A percentile compares a stretch with the other conserved stretches of the same genome.
Conservation (phyloP, 805 yeast genomes). For the Jamesozyma piceae region DNA sequence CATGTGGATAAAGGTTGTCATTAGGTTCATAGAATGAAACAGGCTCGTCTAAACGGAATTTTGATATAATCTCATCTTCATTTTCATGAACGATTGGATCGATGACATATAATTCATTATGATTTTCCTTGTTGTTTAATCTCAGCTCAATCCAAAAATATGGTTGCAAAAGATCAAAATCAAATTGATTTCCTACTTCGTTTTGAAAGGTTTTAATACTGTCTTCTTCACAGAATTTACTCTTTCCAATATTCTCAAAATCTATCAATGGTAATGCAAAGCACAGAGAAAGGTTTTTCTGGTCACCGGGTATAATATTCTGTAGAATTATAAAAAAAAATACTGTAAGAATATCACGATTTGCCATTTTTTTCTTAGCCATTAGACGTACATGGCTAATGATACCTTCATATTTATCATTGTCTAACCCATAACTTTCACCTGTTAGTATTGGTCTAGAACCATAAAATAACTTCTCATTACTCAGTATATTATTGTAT, state of each 20-base stretch:
- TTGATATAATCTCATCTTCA: slow-evolving; percentile 10
- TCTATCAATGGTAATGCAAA: slow-evolving; percentile 20
- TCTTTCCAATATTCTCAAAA: slow-evolving; percentile 5
- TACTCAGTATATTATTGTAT: slow-evolving; percentile 5
- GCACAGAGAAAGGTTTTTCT: slow-evolving; percentile 9
- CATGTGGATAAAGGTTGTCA: slow-evolving; percentile 1
- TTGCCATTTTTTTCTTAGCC: slow-evolving; percentile 18
- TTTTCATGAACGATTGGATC: slow-evolving; percentile 20
- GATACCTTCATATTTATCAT: not conserved
- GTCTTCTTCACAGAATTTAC: not conserved
- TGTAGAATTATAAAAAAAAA: slow-evolving; percentile 18
- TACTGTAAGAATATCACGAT: slow-evolving; percentile 16
- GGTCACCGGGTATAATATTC: slow-evolving; percentile 8
- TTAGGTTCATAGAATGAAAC: slow-evolving; percentile 8
- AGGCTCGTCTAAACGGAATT: slow-evolving; percentile 6
- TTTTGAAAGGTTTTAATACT: slow-evolving; percentile 5
- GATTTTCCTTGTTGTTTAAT: not conserved
- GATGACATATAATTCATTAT: slow-evolving; percentile 10
- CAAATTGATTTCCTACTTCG: slow-evolving; percentile 17
- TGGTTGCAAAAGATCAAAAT: slow-evolving; percentile 21
- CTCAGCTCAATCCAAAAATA: slow-evolving; percentile 22
- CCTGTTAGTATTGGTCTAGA: slow-evolving; percentile 7
- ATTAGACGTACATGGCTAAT: slow-evolving; percentile 10
- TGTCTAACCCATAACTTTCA: not conserved
- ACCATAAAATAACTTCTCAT: slow-evolving; percentile 16